Evolutionary conservation across 441 rosid species (phyloP).

Genomic region (Adansonia rubrostipa): DNA sequence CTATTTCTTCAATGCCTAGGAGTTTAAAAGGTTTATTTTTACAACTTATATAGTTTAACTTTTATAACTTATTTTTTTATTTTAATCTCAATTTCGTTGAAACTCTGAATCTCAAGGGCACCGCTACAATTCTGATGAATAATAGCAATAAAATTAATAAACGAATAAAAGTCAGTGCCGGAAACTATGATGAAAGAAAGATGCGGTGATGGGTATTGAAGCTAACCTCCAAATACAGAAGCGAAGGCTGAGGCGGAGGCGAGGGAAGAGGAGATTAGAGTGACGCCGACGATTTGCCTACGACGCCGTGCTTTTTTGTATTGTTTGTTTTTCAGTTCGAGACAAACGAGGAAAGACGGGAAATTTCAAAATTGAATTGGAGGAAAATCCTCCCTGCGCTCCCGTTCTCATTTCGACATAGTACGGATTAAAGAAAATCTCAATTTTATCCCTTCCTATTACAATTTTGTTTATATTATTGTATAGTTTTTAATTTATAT

Average conservation of each 20-base stretch:
- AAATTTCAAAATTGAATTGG: not conserved
- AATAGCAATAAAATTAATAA: not conserved
- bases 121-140: not conserved
- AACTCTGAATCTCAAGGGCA: not conserved
- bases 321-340: not conserved
- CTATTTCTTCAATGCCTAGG: not conserved
- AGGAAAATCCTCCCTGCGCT: too few relatives aligned
- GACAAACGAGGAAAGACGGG: not conserved
- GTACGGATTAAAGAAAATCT: too few relatives aligned
- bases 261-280: not conserved
- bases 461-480: too few relatives aligned
- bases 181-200: not conserved
- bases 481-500: too few relatives aligned
- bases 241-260: not conserved
- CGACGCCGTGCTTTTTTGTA: not conserved
- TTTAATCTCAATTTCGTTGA: not conserved
- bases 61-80: too few relatives aligned
- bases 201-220: not conserved
- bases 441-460: too few relatives aligned
- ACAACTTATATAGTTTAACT: too few relatives aligned
- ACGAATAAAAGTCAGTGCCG: not conserved
- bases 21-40: not conserved
- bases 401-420: too few relatives aligned
- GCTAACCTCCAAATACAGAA: conserved; percentile 21
- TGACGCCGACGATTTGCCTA: not conserved